phyloP scores from a whole-genome alignment of 2,329 filamentous ascomycete species.

The Pseudodiploospora longispora region DNA sequence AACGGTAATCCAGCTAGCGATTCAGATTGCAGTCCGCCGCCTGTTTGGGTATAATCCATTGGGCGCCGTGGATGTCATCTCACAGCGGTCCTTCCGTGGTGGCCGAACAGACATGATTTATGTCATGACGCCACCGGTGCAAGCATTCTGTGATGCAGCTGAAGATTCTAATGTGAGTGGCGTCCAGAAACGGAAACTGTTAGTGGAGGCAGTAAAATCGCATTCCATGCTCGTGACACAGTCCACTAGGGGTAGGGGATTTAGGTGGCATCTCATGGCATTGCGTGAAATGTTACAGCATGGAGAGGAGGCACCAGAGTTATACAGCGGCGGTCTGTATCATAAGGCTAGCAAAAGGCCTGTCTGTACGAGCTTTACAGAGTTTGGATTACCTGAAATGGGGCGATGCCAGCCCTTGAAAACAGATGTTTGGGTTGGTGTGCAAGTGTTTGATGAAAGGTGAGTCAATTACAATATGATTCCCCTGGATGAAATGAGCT shows the following conservation, averaged over 20 bases:
- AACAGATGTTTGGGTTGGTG: slow-evolving; percentile 4
- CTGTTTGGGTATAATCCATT: slow-evolving; percentile 3
- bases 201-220: slow-evolving; percentile 1
- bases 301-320: neutral
- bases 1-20: slow-evolving; percentile 1
- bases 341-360: neutral
- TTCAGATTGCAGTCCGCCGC: slow-evolving; percentile 1
- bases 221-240: slow-evolving; percentile 1
- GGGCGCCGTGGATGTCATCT: slow-evolving; percentile 5
- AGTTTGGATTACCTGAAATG: slow-evolving; percentile 4
- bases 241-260: slow-evolving; percentile 1
- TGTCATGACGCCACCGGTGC: neutral
- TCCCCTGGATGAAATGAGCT: too few relatives aligned
- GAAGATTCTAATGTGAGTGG: neutral
- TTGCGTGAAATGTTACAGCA: slow-evolving; percentile 2
- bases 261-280: slow-evolving; percentile 4
- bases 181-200: neutral
- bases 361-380: slow-evolving; percentile 2
- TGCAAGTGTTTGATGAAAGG: slow-evolving; percentile 5
- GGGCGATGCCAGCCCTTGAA: slow-evolving; percentile 2
- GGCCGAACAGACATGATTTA: slow-evolving; percentile 8
- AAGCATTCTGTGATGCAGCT: slow-evolving; percentile 3
- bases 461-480: neutral
- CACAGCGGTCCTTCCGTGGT: slow-evolving; percentile 1
- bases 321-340: slow-evolving; percentile 1